phyloP scores from a whole-genome alignment of 192 early-diverging fungal species.

The Gaertneriomyces sp. region DNA sequence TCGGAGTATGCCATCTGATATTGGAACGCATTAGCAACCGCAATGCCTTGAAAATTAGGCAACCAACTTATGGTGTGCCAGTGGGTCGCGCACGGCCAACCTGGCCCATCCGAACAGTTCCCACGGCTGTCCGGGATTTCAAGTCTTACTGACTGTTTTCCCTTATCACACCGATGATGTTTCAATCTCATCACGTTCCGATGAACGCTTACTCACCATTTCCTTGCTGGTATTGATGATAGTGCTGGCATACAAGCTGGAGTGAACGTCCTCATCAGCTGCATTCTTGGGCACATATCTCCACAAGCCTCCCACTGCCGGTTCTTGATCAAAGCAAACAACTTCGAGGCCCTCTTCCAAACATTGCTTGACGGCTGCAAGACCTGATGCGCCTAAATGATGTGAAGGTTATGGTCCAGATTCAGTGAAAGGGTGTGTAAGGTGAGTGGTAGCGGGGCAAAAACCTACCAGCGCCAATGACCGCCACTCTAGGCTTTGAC shows the following conservation, averaged over 20 bases:
- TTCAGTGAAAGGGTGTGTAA: neutral
- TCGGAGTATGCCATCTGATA: constrained; percentile 48
- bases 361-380: constrained; percentile 54
- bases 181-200: too few relatives aligned
- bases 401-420: neutral
- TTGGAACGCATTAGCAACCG: too few relatives aligned
- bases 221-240: constrained; percentile 60
- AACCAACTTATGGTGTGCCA: too few relatives aligned
- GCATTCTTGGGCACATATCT: constrained; percentile 38
- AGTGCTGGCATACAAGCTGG: constrained; percentile 53
- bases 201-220: neutral
- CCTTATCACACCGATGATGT: too few relatives aligned
- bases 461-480: constrained; percentile 22
- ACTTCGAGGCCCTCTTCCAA: constrained; percentile 49
- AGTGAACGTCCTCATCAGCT: constrained; percentile 47
- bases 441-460: neutral
- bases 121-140: too few relatives aligned
- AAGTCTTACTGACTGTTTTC: too few relatives aligned
- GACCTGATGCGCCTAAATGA: constrained; percentile 45
- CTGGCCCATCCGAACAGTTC: too few relatives aligned
- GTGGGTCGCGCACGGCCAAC: too few relatives aligned
- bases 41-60: too few relatives aligned
- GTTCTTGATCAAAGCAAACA: constrained; percentile 54
- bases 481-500: constrained; percentile 15
- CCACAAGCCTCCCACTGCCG: constrained; percentile 56